A percentile compares a stretch with the other conserved stretches of the same genome.
Conservation (phyloP, 1,139 yeast species). For the Debaryomyces sp. region DNA sequence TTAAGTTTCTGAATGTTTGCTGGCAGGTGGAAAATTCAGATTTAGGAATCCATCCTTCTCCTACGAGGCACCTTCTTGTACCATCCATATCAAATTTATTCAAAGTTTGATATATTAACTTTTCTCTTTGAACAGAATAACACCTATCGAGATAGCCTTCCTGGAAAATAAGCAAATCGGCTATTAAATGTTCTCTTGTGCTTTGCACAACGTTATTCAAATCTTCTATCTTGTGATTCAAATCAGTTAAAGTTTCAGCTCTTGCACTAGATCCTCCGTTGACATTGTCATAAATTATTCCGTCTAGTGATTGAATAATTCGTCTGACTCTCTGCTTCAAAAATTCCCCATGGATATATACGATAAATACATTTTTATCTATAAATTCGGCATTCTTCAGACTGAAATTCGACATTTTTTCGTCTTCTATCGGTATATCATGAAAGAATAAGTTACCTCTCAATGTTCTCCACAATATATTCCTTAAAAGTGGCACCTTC, state of each 20-base stretch:
- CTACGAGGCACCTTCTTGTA: slow-evolving; percentile 83
- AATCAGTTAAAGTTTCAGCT: slow-evolving; percentile 57
- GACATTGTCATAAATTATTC: slow-evolving; percentile 66
- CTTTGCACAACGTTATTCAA: slow-evolving; percentile 61
- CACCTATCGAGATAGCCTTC: slow-evolving; percentile 44
- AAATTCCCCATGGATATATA: slow-evolving; percentile 85
- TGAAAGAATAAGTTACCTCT: slow-evolving; percentile 57
- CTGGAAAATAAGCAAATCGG: slow-evolving; percentile 75
- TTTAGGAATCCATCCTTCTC: slow-evolving; percentile 95
- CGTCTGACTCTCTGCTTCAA: slow-evolving; percentile 68
- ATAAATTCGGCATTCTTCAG: slow-evolving; percentile 49
- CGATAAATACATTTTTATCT: slow-evolving; percentile 76
- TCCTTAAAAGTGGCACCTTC: slow-evolving; percentile 48
- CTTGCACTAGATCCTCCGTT: slow-evolving; percentile 57
- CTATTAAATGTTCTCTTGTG: slow-evolving; percentile 67
- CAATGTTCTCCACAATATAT: slow-evolving; percentile 57
- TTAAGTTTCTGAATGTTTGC: slow-evolving; percentile 27
- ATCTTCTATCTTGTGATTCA: slow-evolving; percentile 55
- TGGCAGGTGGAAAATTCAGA: slow-evolving; percentile 30
- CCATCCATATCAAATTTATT: slow-evolving; percentile 84
- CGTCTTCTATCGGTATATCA: slow-evolving; percentile 46
- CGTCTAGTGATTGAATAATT: slow-evolving; percentile 84
- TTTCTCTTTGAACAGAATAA: slow-evolving; percentile 64
- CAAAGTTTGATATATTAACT: slow-evolving; percentile 70
- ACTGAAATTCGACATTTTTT: slow-evolving; percentile 35